Evolutionary conservation across 1,139 yeast species (phyloP), one percentile per base, ranked within the genome.

Genomic region (Candida sp.): DNA sequence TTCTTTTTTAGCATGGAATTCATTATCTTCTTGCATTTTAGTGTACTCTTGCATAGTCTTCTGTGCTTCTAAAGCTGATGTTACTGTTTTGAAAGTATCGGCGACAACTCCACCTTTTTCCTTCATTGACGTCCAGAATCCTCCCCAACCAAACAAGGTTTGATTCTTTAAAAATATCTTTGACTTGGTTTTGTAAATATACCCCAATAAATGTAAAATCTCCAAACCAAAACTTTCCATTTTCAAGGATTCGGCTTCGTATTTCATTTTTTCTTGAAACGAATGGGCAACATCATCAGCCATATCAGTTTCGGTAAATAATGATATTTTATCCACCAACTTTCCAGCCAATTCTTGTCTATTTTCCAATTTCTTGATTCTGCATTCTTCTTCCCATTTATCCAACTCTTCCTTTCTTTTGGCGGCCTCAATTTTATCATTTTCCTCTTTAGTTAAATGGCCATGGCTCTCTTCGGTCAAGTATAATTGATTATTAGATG

Each of bases 201-300:
- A 70, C 15, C 98, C 98, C 45, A 91, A 81, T 1, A 96, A 78
- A 58, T 91, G 97, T 45, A 93, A 75, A 39, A 91, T 84, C 60
- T 91, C 96, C 42, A 90, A 70, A 6, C 98, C 98, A 67, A 91
- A 93, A 42, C 96, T 87, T 64, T 91, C 98, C 87, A 89, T 83
- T 60, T 91, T 91, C 49, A 93, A 76, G 39, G 86, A 77, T 57
- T 90, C 95, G 1, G 96, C 96, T 63, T 91, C 97, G 51, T 85
- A 79, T 51, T 75, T 77, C 57, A 87, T 78, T 62, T 90, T 89
- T 44, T 76, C 79, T 48, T 74, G 73, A 63, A 89, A 91, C 1
- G 95, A 81, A 29, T 68, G 67, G 12, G 82, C 79, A 34, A 90
- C 86, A 47, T 81, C 90, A 1, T 68, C 77, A 39, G 79, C 79